These are phyloP conservation scores for Beta corolliflora DNA, from an alignment of 179 eudicot species.

Conservation along the genomic window DNA sequence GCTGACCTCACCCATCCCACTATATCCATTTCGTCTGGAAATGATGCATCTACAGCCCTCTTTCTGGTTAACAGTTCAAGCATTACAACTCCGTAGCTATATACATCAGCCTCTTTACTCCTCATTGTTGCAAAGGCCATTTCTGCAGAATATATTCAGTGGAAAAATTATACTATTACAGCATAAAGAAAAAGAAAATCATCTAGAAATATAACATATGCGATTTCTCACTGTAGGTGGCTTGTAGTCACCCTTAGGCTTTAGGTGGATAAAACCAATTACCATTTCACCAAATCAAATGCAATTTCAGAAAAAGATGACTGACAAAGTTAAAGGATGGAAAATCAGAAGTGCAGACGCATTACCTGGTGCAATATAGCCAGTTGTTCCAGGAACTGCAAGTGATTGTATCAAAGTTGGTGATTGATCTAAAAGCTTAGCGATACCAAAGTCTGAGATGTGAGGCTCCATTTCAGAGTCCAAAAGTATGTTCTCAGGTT, in stretches of 20 bases:
- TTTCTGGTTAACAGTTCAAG: constrained; percentile 59
- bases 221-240: too few species aligned
- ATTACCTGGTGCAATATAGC: constrained; percentile 81
- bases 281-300: not conserved
- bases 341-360: not conserved
- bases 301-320: not conserved
- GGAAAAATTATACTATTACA: too few species aligned
- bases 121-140: constrained; percentile 50
- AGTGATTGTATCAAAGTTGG: constrained; percentile 34
- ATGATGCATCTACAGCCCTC: constrained; percentile 52
- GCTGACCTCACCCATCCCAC: constrained; percentile 55
- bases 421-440: constrained; percentile 64
- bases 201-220: too few species aligned
- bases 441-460: constrained; percentile 85
- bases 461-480: constrained; percentile 74
- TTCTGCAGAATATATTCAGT: constrained; percentile 36
- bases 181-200: too few species aligned
- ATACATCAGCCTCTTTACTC: constrained; percentile 67
- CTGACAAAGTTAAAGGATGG: not conserved
- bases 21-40: constrained; percentile 42
- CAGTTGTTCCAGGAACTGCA: constrained; percentile 58
- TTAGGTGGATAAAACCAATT: too few species aligned
- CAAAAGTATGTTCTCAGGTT: constrained; percentile 75
- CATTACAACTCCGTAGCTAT: constrained; percentile 71
- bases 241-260: too few species aligned